These are phyloP conservation scores for Eucalyptus curtisii DNA, from an alignment of 345 rosid genomes.

Conservation along the genomic window DNA sequence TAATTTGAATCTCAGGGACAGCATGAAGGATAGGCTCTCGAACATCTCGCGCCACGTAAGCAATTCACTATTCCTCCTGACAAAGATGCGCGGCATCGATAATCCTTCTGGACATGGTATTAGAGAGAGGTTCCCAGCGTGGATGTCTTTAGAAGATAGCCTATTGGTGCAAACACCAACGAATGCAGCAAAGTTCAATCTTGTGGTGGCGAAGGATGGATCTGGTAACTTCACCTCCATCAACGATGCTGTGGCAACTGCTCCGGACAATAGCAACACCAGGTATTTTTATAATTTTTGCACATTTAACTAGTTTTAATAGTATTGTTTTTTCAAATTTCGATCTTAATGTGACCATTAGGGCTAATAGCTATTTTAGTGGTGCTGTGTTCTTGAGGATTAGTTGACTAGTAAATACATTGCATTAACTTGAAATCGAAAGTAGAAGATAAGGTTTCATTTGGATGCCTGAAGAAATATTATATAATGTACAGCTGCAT, in stretches of 20 bases:
- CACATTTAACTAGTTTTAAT: neutral
- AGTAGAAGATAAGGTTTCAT: neutral
- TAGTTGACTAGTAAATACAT: neutral
- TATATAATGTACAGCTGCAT: neutral
- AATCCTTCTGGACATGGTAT: neutral
- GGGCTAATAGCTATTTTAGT: neutral
- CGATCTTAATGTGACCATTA: neutral
- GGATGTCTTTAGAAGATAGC: neutral
- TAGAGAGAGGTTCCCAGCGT: neutral
- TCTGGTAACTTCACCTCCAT: neutral
- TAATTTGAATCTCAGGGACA: neutral
- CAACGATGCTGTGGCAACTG: conserved; percentile 45
- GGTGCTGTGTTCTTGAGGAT: neutral
- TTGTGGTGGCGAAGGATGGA: neutral
- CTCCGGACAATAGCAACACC: conserved; percentile 49
- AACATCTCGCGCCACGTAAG: neutral
- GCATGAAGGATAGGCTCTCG: neutral
- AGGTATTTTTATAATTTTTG: conserved; percentile 19
- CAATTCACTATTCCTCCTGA: neutral
- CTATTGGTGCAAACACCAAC: neutral
- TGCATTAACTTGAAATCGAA: neutral
- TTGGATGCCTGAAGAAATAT: neutral
- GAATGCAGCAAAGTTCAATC: neutral
- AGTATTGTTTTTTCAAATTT: neutral
- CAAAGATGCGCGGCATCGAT: neutral